These are phyloP conservation scores for Suillus tomentosus DNA, from an alignment of 768 basidiomycete genomes.

Conservation along the genomic window DNA sequence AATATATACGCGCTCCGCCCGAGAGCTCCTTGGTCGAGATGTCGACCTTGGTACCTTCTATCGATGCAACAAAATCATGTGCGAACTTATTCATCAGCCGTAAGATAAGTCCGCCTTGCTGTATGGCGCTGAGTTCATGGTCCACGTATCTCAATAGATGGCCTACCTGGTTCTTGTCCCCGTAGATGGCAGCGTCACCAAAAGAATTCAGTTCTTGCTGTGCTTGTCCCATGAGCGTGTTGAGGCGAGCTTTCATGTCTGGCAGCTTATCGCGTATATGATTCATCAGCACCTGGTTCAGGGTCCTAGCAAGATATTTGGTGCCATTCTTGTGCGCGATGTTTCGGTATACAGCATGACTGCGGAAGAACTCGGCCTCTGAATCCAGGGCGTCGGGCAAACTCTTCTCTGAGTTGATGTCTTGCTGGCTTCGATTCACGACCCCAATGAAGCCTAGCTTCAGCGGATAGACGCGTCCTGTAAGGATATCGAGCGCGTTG, in stretches of 20 bases:
- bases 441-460: conserved; percentile 98
- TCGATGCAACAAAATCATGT: conserved; percentile 93
- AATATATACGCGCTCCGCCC: conserved; percentile 97
- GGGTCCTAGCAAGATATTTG: conserved; percentile 86
- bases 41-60: conserved; percentile 95
- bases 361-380: conserved; percentile 90
- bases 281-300: conserved; percentile 95
- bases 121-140: conserved; percentile 21
- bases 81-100: conserved; percentile 99
- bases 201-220: conserved; percentile 98
- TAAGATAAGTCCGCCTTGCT: conserved; percentile 88
- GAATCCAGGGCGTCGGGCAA: conserved; percentile 83
- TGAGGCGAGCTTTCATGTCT: conserved; percentile 98
- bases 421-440: conserved; percentile 96
- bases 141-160: conserved; percentile 13
- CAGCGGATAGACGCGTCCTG: conserved; percentile 95
- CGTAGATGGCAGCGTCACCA: conserved; percentile 89
- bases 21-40: conserved; percentile 98
- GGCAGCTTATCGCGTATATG: conserved; percentile 99
- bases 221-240: conserved; percentile 98
- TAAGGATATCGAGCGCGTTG: conserved; percentile 94
- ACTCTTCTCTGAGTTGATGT: conserved; percentile 86
- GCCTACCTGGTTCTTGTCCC: conserved; percentile 80
- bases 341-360: conserved; percentile 90
- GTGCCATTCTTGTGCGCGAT: conserved; percentile 99